Evolutionary conservation across 2,329 filamentous ascomycete genomes (phyloP).

Genomic region (Periglandula ipomoeae): DNA sequence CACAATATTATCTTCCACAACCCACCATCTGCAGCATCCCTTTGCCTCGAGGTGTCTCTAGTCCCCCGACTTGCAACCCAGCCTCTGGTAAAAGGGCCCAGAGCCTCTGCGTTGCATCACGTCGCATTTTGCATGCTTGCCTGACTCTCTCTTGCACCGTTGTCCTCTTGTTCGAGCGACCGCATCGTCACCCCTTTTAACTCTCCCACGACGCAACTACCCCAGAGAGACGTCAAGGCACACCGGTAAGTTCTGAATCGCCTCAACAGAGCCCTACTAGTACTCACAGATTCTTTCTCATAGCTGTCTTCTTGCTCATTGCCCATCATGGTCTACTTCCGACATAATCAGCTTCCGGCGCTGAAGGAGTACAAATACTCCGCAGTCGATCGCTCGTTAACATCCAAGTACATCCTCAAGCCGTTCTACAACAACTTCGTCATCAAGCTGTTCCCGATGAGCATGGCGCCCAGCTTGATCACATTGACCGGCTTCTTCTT

Average conservation of each 20-base stretch:
- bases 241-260: constrained; percentile 1
- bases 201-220: background rate
- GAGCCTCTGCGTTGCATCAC: background rate
- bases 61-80: background rate
- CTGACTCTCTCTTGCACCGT: background rate
- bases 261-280: background rate
- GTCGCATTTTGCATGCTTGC: background rate
- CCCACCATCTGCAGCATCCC: constrained; percentile 1
- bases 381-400: constrained; percentile 77
- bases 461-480: constrained; percentile 84
- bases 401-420: constrained; percentile 90
- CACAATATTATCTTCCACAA: background rate
- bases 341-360: constrained; percentile 78
- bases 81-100: background rate
- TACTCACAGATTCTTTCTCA: background rate
- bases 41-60: background rate
- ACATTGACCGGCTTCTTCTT: constrained; percentile 87
- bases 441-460: constrained; percentile 90
- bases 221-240: background rate
- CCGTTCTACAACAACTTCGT: constrained; percentile 95
- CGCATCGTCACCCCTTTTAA: background rate
- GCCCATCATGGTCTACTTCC: constrained; percentile 78
- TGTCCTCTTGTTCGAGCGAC: background rate
- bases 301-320: background rate
- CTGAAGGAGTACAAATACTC: constrained; percentile 95